Conservation (phyloP, 148 eudicot genomes). For the Silene latifolia region DNA sequence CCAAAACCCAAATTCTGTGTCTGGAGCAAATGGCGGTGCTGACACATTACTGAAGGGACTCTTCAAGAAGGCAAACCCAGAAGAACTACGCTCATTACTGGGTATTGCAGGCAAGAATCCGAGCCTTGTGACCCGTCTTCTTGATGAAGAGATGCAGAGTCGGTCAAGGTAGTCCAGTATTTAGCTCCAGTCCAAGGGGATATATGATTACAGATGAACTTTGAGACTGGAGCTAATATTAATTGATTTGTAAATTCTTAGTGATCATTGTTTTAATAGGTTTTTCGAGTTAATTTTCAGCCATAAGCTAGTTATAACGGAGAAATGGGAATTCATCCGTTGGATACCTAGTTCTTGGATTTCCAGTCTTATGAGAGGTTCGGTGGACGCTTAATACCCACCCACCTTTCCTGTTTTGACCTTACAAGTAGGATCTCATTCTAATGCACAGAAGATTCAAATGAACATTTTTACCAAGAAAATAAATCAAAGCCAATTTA, state of each 20-base stretch:
- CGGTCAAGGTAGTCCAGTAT: constrained; percentile 42
- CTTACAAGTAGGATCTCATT: constrained; percentile 27
- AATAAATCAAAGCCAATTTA: constrained; percentile 14
- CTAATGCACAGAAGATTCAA: constrained; percentile 23
- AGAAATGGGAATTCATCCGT: constrained; percentile 30
- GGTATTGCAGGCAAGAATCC: constrained; percentile 35
- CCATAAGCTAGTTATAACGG: constrained; percentile 9
- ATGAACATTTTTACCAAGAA: constrained; percentile 12
- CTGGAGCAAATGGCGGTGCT: constrained; percentile 30
- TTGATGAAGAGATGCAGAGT: constrained; percentile 58
- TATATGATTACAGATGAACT: constrained; percentile 19
- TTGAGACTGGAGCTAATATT: constrained; percentile 23
- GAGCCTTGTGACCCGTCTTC: constrained; percentile 42
- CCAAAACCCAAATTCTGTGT: constrained; percentile 7
- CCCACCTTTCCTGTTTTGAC: constrained; percentile 6
- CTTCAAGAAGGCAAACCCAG: constrained; percentile 68
- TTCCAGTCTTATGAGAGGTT: constrained; percentile 23
- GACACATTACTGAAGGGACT: constrained; percentile 49
- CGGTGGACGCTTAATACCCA: background rate
- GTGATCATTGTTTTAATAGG: background rate
- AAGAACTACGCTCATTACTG: constrained; percentile 57
- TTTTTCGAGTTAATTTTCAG: background rate
- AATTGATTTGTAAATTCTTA: constrained; percentile 32
- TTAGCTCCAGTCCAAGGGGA: constrained; percentile 22
- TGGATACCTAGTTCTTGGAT: constrained; percentile 20